Evolutionary conservation across 192 early-diverging fungal species (phyloP).

Genomic region (Coemansia sp.): DNA sequence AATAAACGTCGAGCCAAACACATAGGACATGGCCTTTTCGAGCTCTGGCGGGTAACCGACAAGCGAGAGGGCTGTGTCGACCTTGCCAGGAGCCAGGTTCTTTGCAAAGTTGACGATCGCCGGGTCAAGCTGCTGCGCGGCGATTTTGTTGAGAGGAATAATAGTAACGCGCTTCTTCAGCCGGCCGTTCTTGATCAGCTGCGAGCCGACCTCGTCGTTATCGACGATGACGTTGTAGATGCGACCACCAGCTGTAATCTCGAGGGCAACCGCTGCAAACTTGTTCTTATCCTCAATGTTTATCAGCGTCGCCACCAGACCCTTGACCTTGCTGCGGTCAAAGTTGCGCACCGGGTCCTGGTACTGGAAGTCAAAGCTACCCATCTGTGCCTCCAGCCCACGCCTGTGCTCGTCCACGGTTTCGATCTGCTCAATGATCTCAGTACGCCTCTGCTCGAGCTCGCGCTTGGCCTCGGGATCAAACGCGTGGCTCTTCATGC

Average conservation of each 20-base stretch:
- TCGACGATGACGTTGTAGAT: constrained; percentile 97
- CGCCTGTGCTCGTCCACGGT: constrained; percentile 36
- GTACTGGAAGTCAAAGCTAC: constrained; percentile 78
- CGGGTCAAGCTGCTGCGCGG: constrained; percentile 39
- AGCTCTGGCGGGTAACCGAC: constrained; percentile 79
- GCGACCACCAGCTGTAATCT: constrained; percentile 90
- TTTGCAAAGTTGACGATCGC: constrained; percentile 62
- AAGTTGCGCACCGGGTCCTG: constrained; percentile 80
- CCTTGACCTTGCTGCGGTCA: constrained; percentile 85
- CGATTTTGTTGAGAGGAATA: constrained; percentile 96
- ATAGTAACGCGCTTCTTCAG: constrained; percentile 80
- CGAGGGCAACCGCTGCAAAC: constrained; percentile 74
- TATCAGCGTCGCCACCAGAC: constrained; percentile 89
- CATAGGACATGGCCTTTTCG: constrained; percentile 81
- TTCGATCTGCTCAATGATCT: constrained; percentile 33
- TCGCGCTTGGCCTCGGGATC: constrained; percentile 30
- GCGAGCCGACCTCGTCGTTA: constrained; percentile 74
- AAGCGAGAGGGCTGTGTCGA: constrained; percentile 81
- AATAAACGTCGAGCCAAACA: constrained; percentile 92
- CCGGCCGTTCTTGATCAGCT: constrained; percentile 75
- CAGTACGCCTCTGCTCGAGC: constrained; percentile 36
- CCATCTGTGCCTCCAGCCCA: constrained; percentile 50
- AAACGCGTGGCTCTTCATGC: constrained; percentile 23
- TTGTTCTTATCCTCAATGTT: constrained; percentile 64
- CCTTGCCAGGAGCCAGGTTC: constrained; percentile 79